Evolutionary conservation across 768 basidiomycete species (phyloP), one percentile per base, ranked within the genome.

Genomic region (Obba rivulosa): DNA sequence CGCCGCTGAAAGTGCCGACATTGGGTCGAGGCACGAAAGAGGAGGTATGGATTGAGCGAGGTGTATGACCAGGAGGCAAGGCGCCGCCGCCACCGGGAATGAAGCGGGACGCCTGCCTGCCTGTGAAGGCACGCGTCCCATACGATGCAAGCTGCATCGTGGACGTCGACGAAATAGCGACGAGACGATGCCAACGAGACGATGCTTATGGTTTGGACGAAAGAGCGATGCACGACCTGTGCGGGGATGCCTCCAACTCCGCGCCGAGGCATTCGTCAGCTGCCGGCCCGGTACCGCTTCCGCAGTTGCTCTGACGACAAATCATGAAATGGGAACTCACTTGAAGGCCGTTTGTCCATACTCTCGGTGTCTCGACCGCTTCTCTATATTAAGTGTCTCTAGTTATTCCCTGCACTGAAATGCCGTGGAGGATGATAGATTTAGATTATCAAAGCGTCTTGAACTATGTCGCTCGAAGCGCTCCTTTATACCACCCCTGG

Each of bases 1-100:
- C 64, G 10, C 62, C 54, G 23, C 66, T 50, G 8, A 71, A 35
- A n/a, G 53, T 62, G 24, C 66, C 61, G 16, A 54, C 56, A 34
- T 56, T 52, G 11, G 62, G 62, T 16, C 68, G 61, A 36, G 70
- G 67, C n/a, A 67, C 46, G 51, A 60, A 69, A 18, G 75, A 65
- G 8, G 69, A 68, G 5, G 73, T 66, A 59, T 81, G 77, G 40
- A 82, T 63, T 28, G 69, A 66, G 45, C 79, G 71, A 31, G 53
- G 34, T 9, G 54, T 40, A 21, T 56, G 50, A 2, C 51, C 52
- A 8, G 51, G 44, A 7, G 53, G 51, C 18, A 45, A 13, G 25
- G 23, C 23, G 9, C 40, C 48, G 35, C 48, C 48, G 9, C 48
- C 48, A n/a, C 35, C 38, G 3, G 48, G 48, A 13, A 53, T 24